Conservation (phyloP, 2,329 filamentous ascomycete genomes). For the Epicoccum nigrum region DNA sequence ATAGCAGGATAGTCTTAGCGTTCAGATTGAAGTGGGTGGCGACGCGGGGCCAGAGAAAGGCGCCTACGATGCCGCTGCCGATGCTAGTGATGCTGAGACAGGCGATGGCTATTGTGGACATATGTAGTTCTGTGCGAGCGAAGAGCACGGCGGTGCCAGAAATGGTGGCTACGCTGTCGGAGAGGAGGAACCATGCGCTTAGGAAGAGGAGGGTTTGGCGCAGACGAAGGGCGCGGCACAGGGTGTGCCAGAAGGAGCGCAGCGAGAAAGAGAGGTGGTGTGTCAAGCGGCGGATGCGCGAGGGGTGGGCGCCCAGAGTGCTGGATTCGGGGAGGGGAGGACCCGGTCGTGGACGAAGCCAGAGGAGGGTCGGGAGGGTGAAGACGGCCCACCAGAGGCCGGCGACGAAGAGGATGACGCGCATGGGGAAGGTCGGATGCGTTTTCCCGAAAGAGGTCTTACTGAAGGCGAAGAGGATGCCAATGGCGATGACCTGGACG, state of each 20-base stretch:
- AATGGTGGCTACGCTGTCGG: constrained; percentile 89
- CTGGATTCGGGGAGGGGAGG: constrained; percentile 66
- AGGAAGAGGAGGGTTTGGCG: constrained; percentile 78
- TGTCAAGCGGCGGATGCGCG: constrained; percentile 47
- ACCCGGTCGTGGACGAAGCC: constrained; percentile 82
- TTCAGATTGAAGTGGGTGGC: constrained; percentile 70
- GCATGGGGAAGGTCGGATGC: constrained; percentile 79
- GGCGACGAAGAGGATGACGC: constrained; percentile 79
- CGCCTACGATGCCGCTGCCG: constrained; percentile 80
- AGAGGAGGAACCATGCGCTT: constrained; percentile 87
- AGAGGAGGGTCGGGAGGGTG: constrained; percentile 81
- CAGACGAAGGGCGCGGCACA: constrained; percentile 71
- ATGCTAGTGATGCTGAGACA: constrained; percentile 91
- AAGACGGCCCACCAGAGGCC: constrained; percentile 90
- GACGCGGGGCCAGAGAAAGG: constrained; percentile 83
- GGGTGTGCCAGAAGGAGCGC: constrained; percentile 78
- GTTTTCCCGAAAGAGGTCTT: constrained; percentile 57
- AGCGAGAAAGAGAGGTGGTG: constrained; percentile 82
- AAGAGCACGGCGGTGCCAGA: constrained; percentile 94
- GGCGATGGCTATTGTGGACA: constrained; percentile 83
- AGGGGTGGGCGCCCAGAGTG: constrained; percentile 17
- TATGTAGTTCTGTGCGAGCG: constrained; percentile 86
- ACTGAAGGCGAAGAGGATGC: constrained; percentile 66
- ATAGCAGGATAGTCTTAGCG: constrained; percentile 82
- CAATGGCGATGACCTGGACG: constrained; percentile 77